Percentiles rank a stretch among this genome's conserved stretches.
Evolutionary conservation across 441 rosid species (phyloP).

Genomic region (Corymbia calophylla): DNA sequence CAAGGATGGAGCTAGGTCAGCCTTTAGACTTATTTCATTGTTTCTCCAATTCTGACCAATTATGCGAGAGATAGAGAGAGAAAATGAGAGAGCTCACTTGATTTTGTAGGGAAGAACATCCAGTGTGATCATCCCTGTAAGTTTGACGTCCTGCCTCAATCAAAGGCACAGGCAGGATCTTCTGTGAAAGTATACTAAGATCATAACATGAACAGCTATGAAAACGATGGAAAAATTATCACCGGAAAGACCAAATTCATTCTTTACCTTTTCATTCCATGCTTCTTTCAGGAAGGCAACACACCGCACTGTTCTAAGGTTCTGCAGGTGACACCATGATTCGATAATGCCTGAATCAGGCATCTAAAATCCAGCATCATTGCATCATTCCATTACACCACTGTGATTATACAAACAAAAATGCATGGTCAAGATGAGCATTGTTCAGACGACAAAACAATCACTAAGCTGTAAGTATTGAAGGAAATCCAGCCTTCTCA

Average conservation of each 20-base stretch:
- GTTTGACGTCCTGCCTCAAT: background rate
- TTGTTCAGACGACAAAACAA: background rate
- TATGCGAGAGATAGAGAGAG: background rate
- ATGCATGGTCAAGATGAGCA: background rate
- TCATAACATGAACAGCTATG: background rate
- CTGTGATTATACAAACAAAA: background rate
- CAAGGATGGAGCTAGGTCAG: background rate
- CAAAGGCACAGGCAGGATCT: background rate
- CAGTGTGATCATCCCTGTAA: background rate
- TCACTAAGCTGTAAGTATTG: background rate
- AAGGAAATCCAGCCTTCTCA: background rate
- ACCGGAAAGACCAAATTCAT: background rate
- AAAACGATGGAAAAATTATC: background rate
- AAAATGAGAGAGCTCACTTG: background rate
- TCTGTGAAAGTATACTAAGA: background rate
- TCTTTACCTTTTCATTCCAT: background rate
- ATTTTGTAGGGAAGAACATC: background rate
- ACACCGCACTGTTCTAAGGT: fast-evolving
- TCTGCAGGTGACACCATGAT: background rate
- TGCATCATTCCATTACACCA: background rate
- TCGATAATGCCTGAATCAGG: background rate
- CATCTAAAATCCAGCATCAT: background rate
- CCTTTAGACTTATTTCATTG: background rate
- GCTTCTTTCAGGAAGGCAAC: background rate
- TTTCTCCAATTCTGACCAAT: background rate